Evolutionary conservation across 176 grass and related monocot genomes (phyloP).

Genomic region (Bothriochloa decipiens): DNA sequence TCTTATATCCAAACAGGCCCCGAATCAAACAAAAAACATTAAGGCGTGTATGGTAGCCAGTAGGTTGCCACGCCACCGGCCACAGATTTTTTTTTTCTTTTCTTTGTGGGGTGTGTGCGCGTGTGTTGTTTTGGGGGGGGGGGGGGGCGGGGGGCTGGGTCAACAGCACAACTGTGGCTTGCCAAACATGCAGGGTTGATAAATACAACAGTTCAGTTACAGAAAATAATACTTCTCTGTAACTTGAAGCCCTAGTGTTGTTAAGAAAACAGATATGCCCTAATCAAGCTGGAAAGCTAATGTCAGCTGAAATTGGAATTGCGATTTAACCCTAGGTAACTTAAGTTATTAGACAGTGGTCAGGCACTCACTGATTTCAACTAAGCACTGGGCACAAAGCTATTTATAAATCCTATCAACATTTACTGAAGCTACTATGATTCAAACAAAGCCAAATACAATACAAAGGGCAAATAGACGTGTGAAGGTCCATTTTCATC

Average conservation of each 20-base stretch:
- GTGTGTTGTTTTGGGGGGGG: no score
- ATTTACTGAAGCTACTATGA: conserved; percentile 12
- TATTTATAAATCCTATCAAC: conserved; percentile 37
- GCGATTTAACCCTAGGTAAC: background rate
- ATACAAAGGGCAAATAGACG: background rate
- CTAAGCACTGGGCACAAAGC: conserved; percentile 16
- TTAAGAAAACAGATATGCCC: conserved; percentile 16
- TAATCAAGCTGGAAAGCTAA: conserved; percentile 18
- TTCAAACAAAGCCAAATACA: background rate
- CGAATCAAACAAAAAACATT: background rate
- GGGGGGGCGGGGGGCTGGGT: no score
- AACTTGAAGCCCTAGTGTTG: background rate
- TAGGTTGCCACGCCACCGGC: background rate
- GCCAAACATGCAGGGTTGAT: background rate
- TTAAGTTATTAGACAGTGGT: conserved; percentile 17
- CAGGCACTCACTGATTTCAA: conserved; percentile 17
- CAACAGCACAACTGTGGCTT: no score
- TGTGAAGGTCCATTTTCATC: conserved; percentile 25
- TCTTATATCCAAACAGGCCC: background rate
- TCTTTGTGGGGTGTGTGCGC: no score
- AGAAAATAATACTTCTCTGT: background rate
- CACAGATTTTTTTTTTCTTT: background rate
- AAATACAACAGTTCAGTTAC: background rate
- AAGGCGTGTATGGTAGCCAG: background rate
- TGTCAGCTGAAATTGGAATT: conserved; percentile 22